Conservation (phyloP, 192 early-diverging fungal genomes). For the Phycomyces blakesleeanus region DNA sequence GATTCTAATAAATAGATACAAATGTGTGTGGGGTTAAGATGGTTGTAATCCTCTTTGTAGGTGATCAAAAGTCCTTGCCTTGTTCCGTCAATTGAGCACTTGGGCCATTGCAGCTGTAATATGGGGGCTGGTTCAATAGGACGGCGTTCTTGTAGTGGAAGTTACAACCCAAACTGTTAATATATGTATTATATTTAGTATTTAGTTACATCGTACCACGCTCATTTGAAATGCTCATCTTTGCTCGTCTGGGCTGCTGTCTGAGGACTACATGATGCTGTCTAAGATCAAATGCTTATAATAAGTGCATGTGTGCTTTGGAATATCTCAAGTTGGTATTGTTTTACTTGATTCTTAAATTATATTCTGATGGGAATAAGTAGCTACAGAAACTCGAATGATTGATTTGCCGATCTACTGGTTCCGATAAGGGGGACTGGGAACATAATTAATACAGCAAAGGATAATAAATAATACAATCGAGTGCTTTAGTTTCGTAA, state of each 20-base stretch:
- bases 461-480: too few species aligned
- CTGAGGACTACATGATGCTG: conserved; percentile 16
- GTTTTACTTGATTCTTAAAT: not conserved
- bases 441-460: too few species aligned
- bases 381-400: conserved; percentile 15
- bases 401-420: too few species aligned
- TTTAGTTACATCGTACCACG: conserved; percentile 16
- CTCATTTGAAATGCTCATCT: conserved; percentile 21
- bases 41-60: not conserved
- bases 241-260: conserved; percentile 29
- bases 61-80: conserved; percentile 8
- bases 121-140: conserved; percentile 34
- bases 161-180: not conserved
- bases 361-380: conserved; percentile 1
- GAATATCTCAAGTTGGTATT: too few species aligned
- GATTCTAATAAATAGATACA: conserved; percentile 14
- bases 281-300: conserved; percentile 2
- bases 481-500: too few species aligned
- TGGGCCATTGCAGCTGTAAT: conserved; percentile 22
- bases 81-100: conserved; percentile 7
- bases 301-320: not conserved
- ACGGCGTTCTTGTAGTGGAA: conserved; percentile 16
- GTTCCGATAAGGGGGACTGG: too few species aligned
- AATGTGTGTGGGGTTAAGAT: not conserved
- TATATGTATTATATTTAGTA: not conserved